Base-by-base conservation (phyloP, 306 rosid species). In the Lathyrus oleraceus region DNA sequence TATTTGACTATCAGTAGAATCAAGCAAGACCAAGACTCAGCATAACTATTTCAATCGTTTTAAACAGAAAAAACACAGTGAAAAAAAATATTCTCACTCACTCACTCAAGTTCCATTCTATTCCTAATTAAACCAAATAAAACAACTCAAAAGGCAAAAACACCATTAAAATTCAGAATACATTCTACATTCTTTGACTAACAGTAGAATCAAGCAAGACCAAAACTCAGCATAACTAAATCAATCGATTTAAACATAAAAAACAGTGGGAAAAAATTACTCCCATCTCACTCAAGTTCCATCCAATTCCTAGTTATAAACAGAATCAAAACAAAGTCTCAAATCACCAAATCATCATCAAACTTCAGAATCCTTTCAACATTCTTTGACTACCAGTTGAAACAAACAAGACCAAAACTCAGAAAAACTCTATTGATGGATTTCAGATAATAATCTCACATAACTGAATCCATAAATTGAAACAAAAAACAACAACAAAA, bases 341-440 rank as follows among this genome's bases (percentile, higher is more conserved):
- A 32, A 17, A 39, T 48, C 3, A 12, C 14, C 43, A 68, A 36
- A 51, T 40, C n/a, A 38, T 28, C 28, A 43, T 47, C 58, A 21
- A 30, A 71, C 59, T 4, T 44, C 21, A 21, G 13, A 59, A 59
- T 30, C 43, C 10, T 8, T 8, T 28, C 6, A 13, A 45, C 79
- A 65, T 38, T 54, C 39, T 10, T 69, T 38, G 25, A 67, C 47
- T 25, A 61, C 2, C 10, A 38, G 39, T 4, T 23, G 49, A 77
- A 53, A 52, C 68, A 40, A 47, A 52, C 25, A 61, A 69, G 45
- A 54, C 54, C 47, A 65, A 53, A 66, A 54, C 73, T 62, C 17
- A 5, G 14, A 44, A 61, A 6, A 20, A 15, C 12, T 25, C 62
- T 54, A 51, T 59, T 3, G n/a, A 54, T 48, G 57, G 21, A 36